phyloP scores from a whole-genome alignment of 73 alveolate species.

The Stentor roeselii region DNA sequence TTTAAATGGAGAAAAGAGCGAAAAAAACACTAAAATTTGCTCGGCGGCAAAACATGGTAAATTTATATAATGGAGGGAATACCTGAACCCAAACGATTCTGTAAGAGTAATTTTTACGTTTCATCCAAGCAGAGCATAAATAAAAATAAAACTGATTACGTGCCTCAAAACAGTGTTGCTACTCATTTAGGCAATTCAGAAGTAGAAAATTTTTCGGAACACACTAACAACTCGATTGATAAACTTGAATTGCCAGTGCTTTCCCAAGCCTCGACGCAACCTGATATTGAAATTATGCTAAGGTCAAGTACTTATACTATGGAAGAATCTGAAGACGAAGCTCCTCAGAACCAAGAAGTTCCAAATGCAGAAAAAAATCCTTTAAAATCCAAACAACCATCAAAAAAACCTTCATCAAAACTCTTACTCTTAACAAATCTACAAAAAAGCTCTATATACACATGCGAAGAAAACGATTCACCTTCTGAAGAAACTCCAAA shows the following conservation, averaged over 20 bases:
- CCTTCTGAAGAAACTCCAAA: no score
- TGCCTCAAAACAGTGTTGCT: no score
- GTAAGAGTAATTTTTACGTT: background rate
- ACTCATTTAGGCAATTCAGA: no score
- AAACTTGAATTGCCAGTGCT: background rate
- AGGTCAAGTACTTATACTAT: background rate
- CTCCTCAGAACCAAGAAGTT: background rate
- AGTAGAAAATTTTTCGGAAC: background rate
- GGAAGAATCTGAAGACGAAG: background rate
- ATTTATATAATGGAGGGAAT: background rate
- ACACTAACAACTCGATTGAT: background rate
- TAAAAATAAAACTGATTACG: no score
- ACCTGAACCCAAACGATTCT: background rate
- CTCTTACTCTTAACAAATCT: no score
- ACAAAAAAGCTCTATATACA: no score
- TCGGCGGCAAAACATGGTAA: background rate
- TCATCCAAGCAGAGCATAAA: no score
- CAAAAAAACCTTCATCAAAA: no score
- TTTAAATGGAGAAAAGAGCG: background rate
- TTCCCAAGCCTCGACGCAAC: background rate
- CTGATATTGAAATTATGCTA: background rate
- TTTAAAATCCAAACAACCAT: no score
- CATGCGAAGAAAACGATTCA: no score
- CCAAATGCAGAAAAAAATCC: background rate
- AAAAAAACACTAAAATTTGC: background rate